Conservation (phyloP, 192 early-diverging fungal species). For the Coemansia sp. region DNA sequence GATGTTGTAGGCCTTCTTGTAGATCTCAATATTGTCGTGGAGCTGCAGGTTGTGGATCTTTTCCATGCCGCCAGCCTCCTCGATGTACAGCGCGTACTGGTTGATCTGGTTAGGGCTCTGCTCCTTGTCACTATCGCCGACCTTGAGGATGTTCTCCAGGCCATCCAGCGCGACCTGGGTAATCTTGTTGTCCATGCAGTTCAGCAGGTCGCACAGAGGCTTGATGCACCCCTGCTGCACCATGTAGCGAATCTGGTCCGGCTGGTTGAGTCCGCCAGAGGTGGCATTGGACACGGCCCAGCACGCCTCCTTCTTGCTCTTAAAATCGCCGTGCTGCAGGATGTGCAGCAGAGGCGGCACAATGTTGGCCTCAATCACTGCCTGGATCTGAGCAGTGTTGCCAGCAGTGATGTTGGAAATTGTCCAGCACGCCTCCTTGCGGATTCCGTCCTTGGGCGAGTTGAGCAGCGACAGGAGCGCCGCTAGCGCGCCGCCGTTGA, state of each 20-base stretch:
- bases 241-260: slow-evolving; percentile 92
- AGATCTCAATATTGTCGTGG: slow-evolving; percentile 95
- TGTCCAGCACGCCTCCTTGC: slow-evolving; percentile 99
- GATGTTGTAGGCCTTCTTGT: slow-evolving; percentile 92
- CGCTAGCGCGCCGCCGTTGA: slow-evolving; percentile 83
- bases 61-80: slow-evolving; percentile 93
- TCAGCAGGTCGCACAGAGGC: slow-evolving; percentile 91
- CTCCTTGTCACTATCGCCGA: slow-evolving; percentile 83
- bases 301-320: slow-evolving; percentile 99
- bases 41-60: slow-evolving; percentile 92
- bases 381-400: slow-evolving; percentile 88
- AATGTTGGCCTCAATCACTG: slow-evolving; percentile 91
- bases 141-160: slow-evolving; percentile 96
- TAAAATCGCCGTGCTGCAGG: slow-evolving; percentile 87
- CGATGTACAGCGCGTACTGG: slow-evolving; percentile 84
- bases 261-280: slow-evolving; percentile 84
- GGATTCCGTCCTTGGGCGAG: slow-evolving; percentile 90
- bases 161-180: slow-evolving; percentile 97
- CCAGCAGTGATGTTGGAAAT: slow-evolving; percentile 99
- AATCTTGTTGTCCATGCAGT: slow-evolving; percentile 91
- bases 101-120: slow-evolving; percentile 60
- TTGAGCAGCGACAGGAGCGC: slow-evolving; percentile 79
- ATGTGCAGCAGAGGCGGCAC: slow-evolving; percentile 88
- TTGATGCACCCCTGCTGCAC: slow-evolving; percentile 91
- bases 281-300: slow-evolving; percentile 99